These are phyloP conservation scores for Pseudonitzschia multiseries DNA, from an alignment of 108 stramenopile genomes.

Conservation along the genomic window DNA sequence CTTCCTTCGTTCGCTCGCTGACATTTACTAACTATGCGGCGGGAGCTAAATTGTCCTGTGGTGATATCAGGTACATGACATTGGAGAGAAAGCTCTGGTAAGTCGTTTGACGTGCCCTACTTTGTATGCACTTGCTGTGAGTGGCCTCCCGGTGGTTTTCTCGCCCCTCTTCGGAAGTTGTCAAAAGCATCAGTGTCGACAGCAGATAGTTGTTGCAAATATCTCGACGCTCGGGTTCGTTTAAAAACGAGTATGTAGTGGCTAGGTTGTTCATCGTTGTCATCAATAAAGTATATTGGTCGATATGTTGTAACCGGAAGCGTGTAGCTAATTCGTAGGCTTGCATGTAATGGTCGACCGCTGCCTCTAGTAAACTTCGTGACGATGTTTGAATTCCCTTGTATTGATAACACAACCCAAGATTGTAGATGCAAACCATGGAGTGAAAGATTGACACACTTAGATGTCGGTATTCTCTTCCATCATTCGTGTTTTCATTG, in stretches of 20 bases:
- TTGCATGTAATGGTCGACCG: constrained; percentile 16
- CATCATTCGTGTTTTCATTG: constrained; percentile 1
- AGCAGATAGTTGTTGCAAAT: constrained; percentile 1
- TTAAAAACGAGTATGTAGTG: constrained; percentile 9
- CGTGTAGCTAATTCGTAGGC: constrained; percentile 11
- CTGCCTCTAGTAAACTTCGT: constrained; percentile 10
- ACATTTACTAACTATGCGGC: not conserved
- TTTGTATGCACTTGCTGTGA: constrained; percentile 5
- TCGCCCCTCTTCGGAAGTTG: constrained; percentile 17
- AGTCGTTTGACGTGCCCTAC: constrained; percentile 1
- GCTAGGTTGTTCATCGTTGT: constrained; percentile 11
- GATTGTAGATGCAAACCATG: constrained; percentile 16
- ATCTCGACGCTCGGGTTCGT: not conserved
- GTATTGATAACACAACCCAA: constrained; percentile 8
- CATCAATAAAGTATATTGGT: constrained; percentile 14
- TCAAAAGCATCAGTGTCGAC: constrained; percentile 10
- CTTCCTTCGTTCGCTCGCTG: no score
- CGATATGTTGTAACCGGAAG: constrained; percentile 13
- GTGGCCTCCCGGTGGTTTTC: not conserved
- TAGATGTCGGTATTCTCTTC: constrained; percentile 10
- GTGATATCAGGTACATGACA: constrained; percentile 10
- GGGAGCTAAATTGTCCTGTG: constrained; percentile 2
- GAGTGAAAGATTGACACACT: constrained; percentile 7
- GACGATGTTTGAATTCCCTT: constrained; percentile 16
- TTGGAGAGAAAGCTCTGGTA: constrained; percentile 11